These are phyloP conservation scores for Cladorrhinum sp. DNA, from an alignment of 2,329 filamentous ascomycete species.

Conservation along the genomic window DNA sequence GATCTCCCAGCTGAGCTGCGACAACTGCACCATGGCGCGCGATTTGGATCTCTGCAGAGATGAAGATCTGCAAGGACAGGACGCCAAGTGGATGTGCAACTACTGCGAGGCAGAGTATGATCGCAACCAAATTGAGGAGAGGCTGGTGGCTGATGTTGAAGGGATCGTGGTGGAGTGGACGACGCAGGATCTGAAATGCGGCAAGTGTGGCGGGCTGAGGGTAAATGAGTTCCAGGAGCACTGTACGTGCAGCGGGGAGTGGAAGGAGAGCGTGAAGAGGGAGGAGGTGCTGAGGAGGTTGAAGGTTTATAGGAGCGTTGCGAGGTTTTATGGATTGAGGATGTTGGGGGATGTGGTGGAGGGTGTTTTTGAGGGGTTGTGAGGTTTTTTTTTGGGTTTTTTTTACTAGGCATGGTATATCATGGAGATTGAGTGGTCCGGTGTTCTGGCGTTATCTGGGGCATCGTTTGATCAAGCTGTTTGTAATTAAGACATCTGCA, in stretches of 20 bases:
- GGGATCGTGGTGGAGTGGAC: constrained; percentile 74
- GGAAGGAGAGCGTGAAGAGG: constrained; percentile 69
- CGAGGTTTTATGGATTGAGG: constrained; percentile 72
- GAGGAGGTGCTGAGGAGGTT: constrained; percentile 64
- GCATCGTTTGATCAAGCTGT: no score
- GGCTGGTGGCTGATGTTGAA: constrained; percentile 73
- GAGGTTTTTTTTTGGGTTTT: no score
- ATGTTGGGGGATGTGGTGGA: constrained; percentile 77
- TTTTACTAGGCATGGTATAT: no score
- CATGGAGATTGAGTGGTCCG: no score
- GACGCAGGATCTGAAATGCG: constrained; percentile 85
- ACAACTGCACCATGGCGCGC: constrained; percentile 83
- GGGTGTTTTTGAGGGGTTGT: constrained; percentile 54
- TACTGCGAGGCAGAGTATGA: constrained; percentile 76
- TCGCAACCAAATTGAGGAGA: constrained; percentile 78
- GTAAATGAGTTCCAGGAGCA: constrained; percentile 96
- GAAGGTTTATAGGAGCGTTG: constrained; percentile 70
- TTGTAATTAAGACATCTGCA: no score
- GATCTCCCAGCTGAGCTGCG: constrained; percentile 75
- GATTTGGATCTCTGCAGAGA: constrained; percentile 93
- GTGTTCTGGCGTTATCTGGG: no score
- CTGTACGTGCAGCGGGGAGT: constrained; percentile 86
- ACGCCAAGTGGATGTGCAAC: constrained; percentile 65
- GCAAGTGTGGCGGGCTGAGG: constrained; percentile 66
- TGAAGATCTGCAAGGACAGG: constrained; percentile 58